Evolutionary conservation across 2,329 filamentous ascomycete genomes (phyloP).

Genomic region (Hymenoscyphus infarciens): DNA sequence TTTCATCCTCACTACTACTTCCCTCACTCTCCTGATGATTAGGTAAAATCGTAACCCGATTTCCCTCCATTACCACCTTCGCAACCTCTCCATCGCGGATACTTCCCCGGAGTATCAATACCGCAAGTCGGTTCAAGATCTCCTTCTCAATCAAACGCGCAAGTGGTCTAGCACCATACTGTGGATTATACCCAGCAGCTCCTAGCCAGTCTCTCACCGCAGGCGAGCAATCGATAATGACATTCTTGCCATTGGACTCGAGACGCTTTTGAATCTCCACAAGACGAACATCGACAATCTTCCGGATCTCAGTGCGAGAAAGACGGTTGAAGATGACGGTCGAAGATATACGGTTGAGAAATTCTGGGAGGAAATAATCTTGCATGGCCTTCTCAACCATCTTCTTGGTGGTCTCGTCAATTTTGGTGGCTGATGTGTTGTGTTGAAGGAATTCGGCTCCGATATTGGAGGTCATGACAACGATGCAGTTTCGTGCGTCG

Average conservation of each 20-base stretch:
- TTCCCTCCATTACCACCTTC: constrained; percentile 72
- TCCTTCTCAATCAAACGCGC: constrained; percentile 93
- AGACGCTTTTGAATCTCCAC: constrained; percentile 88
- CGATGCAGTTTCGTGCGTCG: constrained; percentile 96
- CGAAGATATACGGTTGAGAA: constrained; percentile 95
- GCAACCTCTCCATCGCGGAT: constrained; percentile 85
- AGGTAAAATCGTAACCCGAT: constrained; percentile 74
- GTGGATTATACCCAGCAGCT: constrained; percentile 86
- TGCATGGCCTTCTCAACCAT: constrained; percentile 87
- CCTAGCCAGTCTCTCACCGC: constrained; percentile 93
- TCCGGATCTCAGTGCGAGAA: constrained; percentile 82
- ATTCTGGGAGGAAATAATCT: constrained; percentile 96
- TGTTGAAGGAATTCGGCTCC: constrained; percentile 91
- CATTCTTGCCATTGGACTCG: constrained; percentile 77
- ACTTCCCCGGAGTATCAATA: constrained; percentile 81
- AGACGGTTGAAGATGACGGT: constrained; percentile 98
- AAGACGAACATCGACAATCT: constrained; percentile 90
- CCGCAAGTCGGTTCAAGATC: constrained; percentile 87
- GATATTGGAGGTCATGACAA: constrained; percentile 98
- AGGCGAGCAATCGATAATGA: constrained; percentile 75
- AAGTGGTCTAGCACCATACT: constrained; percentile 88
- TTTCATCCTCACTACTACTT: constrained; percentile 69
- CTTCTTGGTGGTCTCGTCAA: constrained; percentile 81
- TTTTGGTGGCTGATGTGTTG: constrained; percentile 70
- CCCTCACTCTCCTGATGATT: constrained; percentile 78